Base-by-base conservation (phyloP, 257 asterid species). In the Parsonsia alboflavescens region DNA sequence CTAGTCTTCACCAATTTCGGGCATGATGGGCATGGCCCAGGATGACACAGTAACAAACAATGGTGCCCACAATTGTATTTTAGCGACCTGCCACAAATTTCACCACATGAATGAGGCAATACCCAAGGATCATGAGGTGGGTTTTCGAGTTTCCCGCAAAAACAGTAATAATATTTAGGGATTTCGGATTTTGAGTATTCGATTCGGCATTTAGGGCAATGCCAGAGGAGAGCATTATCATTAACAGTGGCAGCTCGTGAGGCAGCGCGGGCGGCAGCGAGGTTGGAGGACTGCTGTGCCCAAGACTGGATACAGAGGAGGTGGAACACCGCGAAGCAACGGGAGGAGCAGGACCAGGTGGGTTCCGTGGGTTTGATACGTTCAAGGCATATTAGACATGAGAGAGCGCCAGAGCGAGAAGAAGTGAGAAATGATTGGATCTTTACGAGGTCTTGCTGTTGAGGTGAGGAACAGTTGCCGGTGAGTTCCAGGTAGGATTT, bases 321-420 rank as follows among this genome's bases (percentile, higher is more conserved):
- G 85, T 93, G 97, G 88, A 93, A 90, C 70, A 91, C 83, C 62
- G 93, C 96, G 87, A 86, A 91, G 86, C 97, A 93, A 68, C 89
- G 88, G 62, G 91, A 78, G 77, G 90, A 78, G 85, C 97, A 93
- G 75, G 97, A 90, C 98, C 98, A 93, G 9, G 97, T 90, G 73
- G 98, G 97, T 64, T 91, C 94, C 39, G 90, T 72, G 80, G 90
- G 90, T 72, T 86, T 88, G 85, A 91, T 87, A 67, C 97, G 92
- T 76, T 91, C 97, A 53, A 93, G 98, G 82, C 98, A 93, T 63
- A 93, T 93, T 80, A 93, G 93, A 85, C 98, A 93, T n/a, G 98
- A 91, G 72, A 91, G 96, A 0, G 95, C 97, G 65, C 92, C 93
- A 24, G 97, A 86, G 72, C 93, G 92, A 13, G 98, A 93, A 26